A percentile compares a stretch with the other conserved stretches of the same genome.
Conservation (phyloP, 163 green algal genomes). For the Coccomyxa subellipsoidea region DNA sequence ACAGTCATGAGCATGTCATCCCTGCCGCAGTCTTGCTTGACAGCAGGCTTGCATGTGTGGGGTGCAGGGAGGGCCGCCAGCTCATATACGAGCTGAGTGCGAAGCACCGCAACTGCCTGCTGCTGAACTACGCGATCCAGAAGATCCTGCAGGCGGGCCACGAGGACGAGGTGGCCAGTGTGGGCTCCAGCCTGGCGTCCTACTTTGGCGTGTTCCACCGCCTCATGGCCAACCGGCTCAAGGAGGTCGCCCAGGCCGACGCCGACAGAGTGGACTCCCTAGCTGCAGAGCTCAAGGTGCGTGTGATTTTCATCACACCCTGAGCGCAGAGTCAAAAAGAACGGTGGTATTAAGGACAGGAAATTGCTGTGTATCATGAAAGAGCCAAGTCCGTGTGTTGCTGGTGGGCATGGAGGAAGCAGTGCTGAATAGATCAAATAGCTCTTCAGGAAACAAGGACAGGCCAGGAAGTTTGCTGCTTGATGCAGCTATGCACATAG, state of each 20-base stretch:
- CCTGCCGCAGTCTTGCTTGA: too few relatives aligned
- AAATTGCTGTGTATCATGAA: too few relatives aligned
- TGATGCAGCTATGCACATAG: too few relatives aligned
- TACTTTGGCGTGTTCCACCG: constrained; percentile 84
- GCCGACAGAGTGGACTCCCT: not conserved
- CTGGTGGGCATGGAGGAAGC: too few relatives aligned
- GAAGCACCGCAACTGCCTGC: constrained; percentile 67
- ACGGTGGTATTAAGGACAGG: too few relatives aligned
- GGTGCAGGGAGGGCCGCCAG: constrained; percentile 43
- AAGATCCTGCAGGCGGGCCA: constrained; percentile 65
- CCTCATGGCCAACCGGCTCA: constrained; percentile 58
- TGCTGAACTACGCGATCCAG: constrained; percentile 87
- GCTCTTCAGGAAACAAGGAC: too few relatives aligned
- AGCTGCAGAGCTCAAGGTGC: constrained; percentile 40
- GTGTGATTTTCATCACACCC: too few relatives aligned
- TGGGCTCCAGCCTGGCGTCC: constrained; percentile 60
- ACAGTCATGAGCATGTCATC: too few relatives aligned
- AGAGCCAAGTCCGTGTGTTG: too few relatives aligned
- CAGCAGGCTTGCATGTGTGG: not conserved
- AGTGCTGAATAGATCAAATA: too few relatives aligned
- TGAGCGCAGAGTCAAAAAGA: too few relatives aligned
- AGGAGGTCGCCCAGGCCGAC: constrained; percentile 19
- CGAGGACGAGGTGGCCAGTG: constrained; percentile 62
- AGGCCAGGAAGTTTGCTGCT: too few relatives aligned
- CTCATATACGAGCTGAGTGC: constrained; percentile 77